Conservation (phyloP, 352 stramenopile species). For the Elongisporangium anandrum region DNA sequence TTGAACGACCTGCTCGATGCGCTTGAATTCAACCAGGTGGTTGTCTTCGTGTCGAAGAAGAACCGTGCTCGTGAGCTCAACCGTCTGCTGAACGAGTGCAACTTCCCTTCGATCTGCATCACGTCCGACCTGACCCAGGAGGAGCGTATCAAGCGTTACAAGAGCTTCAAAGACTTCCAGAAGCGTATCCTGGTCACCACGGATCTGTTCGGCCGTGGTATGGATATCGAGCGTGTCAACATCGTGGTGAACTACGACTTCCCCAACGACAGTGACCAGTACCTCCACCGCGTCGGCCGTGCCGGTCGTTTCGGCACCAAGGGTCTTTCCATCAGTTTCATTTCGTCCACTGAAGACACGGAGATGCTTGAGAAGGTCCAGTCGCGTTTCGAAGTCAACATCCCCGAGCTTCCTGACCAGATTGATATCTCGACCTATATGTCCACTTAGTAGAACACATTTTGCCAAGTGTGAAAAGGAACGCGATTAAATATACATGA, state of each 20-base stretch:
- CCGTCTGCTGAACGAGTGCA: constrained; percentile 98
- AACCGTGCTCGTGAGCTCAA: constrained; percentile 97
- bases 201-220: constrained; percentile 99
- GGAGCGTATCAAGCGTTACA: constrained; percentile 98
- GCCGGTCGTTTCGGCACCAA: constrained; percentile 99
- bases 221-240: constrained; percentile 99
- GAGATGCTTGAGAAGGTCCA: constrained; percentile 98
- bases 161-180: constrained; percentile 99
- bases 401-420: constrained; percentile 98
- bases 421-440: constrained; percentile 99
- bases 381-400: constrained; percentile 99
- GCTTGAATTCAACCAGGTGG: constrained; percentile 99
- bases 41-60: constrained; percentile 98
- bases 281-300: constrained; percentile 98
- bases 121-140: constrained; percentile 97
- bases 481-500: constrained; percentile 14
- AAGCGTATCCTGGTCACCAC: constrained; percentile 99
- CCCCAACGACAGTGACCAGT: constrained; percentile 97
- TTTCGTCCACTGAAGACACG: constrained; percentile 97
- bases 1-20: constrained; percentile 99
- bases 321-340: constrained; percentile 99
- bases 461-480: constrained; percentile 7
- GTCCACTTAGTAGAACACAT: constrained; percentile 55
- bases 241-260: constrained; percentile 99
- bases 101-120: constrained; percentile 99